These are phyloP conservation scores for Galeopsis tetrahit DNA, from an alignment of 257 asterid genomes.

Conservation along the genomic window DNA sequence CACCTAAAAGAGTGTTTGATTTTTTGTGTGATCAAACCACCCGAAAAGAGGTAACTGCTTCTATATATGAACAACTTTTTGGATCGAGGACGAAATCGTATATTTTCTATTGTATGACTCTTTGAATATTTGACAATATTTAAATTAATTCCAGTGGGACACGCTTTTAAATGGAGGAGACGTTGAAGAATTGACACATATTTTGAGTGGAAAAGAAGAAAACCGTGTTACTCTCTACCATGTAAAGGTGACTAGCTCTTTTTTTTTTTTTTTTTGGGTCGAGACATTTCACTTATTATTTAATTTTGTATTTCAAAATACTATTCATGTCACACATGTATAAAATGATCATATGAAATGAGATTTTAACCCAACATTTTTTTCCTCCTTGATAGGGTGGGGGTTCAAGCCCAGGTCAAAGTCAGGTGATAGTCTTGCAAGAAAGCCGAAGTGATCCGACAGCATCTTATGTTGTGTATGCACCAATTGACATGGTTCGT, in stretches of 20 bases:
- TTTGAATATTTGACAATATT: too few species aligned
- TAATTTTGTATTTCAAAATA: neutral
- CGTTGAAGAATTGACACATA: conserved; percentile 38
- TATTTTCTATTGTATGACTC: too few species aligned
- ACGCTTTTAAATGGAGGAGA: conserved; percentile 37
- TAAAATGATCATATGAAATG: too few species aligned
- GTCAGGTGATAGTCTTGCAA: conserved; percentile 42
- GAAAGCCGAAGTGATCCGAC: conserved; percentile 55
- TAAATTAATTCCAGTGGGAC: conserved; percentile 57
- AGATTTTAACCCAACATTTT: neutral
- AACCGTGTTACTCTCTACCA: conserved; percentile 42
- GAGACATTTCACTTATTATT: too few species aligned
- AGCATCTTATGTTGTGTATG: conserved; percentile 49
- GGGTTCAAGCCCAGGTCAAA: conserved; percentile 24
- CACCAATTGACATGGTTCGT: conserved; percentile 46
- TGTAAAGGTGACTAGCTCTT: conserved; percentile 30
- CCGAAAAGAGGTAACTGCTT: conserved; percentile 39
- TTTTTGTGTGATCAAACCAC: conserved; percentile 34
- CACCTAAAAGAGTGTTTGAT: conserved; percentile 42
- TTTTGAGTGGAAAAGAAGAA: conserved; percentile 40
- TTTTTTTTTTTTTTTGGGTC: neutral
- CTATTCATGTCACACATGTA: neutral
- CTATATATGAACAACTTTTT: too few species aligned
- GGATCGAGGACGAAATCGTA: too few species aligned
- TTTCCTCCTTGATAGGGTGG: conserved; percentile 27